A percentile compares a stretch with the other conserved stretches of the same genome.
phyloP scores from a whole-genome alignment of 345 rosid genomes.

The Lepidium didymum region DNA sequence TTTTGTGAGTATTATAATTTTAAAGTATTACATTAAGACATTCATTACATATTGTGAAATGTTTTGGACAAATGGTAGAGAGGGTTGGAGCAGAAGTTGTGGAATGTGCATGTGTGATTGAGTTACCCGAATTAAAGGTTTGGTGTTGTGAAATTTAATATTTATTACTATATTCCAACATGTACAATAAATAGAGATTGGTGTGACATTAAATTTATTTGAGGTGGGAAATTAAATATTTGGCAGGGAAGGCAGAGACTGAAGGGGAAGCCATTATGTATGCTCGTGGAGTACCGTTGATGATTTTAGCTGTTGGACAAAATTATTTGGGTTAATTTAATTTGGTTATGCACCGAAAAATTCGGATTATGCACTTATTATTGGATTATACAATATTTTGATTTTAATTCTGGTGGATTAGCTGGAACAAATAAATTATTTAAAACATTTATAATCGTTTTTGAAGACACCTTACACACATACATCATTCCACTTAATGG shows the following conservation, averaged over 20 bases:
- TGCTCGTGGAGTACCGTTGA: conserved; percentile 71
- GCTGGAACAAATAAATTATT: neutral
- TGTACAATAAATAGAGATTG: conserved; percentile 17
- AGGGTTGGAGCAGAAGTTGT: conserved; percentile 90
- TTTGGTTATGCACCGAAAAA: conserved; percentile 7
- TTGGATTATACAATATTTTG: conserved; percentile 9
- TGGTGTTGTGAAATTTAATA: conserved; percentile 18
- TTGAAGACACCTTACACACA: neutral
- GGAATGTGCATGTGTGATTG: conserved; percentile 85
- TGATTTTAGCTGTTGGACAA: neutral
- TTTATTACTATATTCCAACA: conserved; percentile 13
- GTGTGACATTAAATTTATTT: conserved; percentile 19
- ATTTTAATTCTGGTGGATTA: conserved; percentile 7
- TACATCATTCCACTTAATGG: neutral
- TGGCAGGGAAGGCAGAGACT: conserved; percentile 59
- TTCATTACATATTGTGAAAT: neutral
- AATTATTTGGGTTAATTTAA: conserved; percentile 8
- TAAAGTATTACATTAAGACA: too few relatives aligned
- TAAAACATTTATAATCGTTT: neutral
- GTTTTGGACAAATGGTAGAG: conserved; percentile 35
- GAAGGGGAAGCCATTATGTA: conserved; percentile 59
- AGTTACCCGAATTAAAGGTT: conserved; percentile 78
- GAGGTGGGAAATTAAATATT: conserved; percentile 7
- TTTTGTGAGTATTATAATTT: too few relatives aligned
- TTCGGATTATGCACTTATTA: conserved; percentile 23